Conservation (phyloP, 257 asterid species). For the Petrea volubilis region DNA sequence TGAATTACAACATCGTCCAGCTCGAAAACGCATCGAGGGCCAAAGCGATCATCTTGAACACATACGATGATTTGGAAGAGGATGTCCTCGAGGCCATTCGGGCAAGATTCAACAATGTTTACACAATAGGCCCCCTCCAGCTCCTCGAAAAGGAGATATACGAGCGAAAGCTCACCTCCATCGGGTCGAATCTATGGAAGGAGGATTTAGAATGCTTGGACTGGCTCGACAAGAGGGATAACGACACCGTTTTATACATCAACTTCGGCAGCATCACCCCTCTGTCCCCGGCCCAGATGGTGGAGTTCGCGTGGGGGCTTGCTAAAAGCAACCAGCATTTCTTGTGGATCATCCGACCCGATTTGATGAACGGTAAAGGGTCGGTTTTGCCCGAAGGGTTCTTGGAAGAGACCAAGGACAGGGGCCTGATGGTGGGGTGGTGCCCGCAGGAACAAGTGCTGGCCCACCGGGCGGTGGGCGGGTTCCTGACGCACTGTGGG, state of each 20-base stretch:
- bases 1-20: constrained; percentile 33
- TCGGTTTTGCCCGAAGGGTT: constrained; percentile 29
- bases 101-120: neutral
- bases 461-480: constrained; percentile 33
- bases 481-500: constrained; percentile 44
- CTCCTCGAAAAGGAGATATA: constrained; percentile 17
- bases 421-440: constrained; percentile 41
- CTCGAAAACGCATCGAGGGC: constrained; percentile 25
- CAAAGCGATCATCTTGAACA: constrained; percentile 35
- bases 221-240: constrained; percentile 32
- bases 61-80: constrained; percentile 40
- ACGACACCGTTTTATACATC: constrained; percentile 35
- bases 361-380: constrained; percentile 31
- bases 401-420: constrained; percentile 29
- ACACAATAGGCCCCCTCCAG: constrained; percentile 37
- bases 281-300: constrained; percentile 27
- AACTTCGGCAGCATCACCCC: constrained; percentile 43
- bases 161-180: neutral
- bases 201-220: constrained; percentile 35
- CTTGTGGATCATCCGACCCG: constrained; percentile 47
- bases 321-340: constrained; percentile 36
- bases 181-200: constrained; percentile 38
- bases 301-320: constrained; percentile 46
- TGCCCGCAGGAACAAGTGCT: constrained; percentile 44
- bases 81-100: constrained; percentile 34